Evolutionary conservation across 495 filamentous ascomycete genomes (phyloP), one percentile per base, ranked within the genome.

Genomic region (Hypoxylon cercidicola): DNA sequence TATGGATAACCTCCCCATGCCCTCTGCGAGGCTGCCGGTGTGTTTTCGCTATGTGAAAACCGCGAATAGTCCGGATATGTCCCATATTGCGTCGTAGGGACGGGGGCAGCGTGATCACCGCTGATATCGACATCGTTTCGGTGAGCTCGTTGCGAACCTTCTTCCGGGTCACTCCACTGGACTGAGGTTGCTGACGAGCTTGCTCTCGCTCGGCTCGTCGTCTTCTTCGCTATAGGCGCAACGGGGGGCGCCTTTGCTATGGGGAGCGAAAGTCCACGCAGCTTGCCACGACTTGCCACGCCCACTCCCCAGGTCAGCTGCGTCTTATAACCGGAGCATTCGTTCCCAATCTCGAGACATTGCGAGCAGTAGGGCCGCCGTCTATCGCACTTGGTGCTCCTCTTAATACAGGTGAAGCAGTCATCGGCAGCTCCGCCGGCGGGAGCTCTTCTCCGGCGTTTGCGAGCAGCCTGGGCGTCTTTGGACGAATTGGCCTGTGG

Each of bases 221-320:
- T 71, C 70, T 76, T 80, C 74, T 85, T 85, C 20, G 55, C 61
- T 39, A 66, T 72, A 48, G 74, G 71, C 64, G 78, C 78, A 62
- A 84, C 84, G 1, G 86, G 83, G n/a, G 86, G 82, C 32, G 89
- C 85, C 69, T 89, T 90, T 9, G 89, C 87, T 58, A 99, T 88
- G 16, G 95, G 95, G 19, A 96, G 80, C 41, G 93, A 90, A 59
- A 97, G 76, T 13, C 95, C 95, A 49, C 95, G 85, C 57, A 99
- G 85, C 80, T 99, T 99, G 60, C 95, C 95, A 65, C 95, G 88
- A 74, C 94, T 97, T 37, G 95, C 95, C 63, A 99, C 95, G 20
- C 95, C 95, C 34, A 99, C 90, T 11, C 94, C 95, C 95, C 95
- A 99, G 34, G 95, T 99, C 79, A 99, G 85, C 46, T 93, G 92